Evolutionary conservation across 345 rosid genomes (phyloP).

Genomic region (Pseudoturritis turrita): DNA sequence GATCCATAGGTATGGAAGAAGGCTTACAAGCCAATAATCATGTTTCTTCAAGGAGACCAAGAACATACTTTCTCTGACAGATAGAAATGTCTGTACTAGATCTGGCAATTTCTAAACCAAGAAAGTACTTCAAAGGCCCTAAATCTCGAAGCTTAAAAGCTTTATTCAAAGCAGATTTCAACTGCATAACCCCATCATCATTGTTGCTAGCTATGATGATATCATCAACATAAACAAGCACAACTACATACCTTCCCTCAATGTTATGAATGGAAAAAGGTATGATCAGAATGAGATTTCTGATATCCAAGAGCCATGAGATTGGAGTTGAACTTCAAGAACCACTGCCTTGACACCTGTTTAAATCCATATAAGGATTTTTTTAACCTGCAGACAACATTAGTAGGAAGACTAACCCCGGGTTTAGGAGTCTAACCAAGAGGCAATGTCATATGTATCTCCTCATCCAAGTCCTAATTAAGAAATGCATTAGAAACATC

Average conservation of each 20-base stretch:
- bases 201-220: not conserved
- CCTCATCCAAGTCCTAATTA: not conserved
- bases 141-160: not conserved
- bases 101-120: not conserved
- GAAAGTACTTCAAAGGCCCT: not conserved
- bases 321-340: too few relatives aligned
- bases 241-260: not conserved
- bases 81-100: not conserved
- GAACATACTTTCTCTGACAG: not conserved
- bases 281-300: too few relatives aligned
- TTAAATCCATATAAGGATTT: too few relatives aligned
- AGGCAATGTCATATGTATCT: not conserved
- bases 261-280: too few relatives aligned
- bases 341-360: too few relatives aligned
- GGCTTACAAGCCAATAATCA: not conserved
- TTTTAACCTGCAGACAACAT: too few relatives aligned
- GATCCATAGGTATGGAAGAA: not conserved
- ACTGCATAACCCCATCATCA: not conserved
- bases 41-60: not conserved
- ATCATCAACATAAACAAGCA: not conserved
- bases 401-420: not conserved
- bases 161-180: too few relatives aligned
- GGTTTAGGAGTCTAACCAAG: not conserved
- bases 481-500: not conserved
- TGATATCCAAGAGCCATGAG: fast-evolving